Evolutionary conservation across 148 eudicot species (phyloP).

Genomic region (Bassia scoparia): DNA sequence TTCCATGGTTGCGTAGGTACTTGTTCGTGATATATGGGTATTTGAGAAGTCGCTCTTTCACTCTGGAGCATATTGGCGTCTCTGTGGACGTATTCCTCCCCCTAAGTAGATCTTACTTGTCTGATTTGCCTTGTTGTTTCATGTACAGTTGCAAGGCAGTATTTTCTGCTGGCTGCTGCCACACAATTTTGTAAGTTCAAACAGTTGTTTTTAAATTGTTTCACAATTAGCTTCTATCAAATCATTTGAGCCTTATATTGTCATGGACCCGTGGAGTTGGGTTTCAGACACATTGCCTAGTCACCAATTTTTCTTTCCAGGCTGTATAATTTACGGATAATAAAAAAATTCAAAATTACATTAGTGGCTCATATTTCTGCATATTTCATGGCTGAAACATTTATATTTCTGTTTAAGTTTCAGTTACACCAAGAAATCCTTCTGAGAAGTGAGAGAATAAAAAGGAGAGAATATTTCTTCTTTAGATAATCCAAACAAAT

Average conservation of each 20-base stretch:
- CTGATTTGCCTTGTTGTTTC: slow-evolving; percentile 4
- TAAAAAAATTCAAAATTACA: not conserved
- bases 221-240: slow-evolving; percentile 10
- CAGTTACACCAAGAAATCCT: slow-evolving; percentile 1
- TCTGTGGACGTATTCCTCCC: slow-evolving; percentile 67
- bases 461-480: slow-evolving; percentile 2
- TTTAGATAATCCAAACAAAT: slow-evolving; percentile 3
- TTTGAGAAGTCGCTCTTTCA: slow-evolving; percentile 92
- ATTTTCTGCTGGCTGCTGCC: slow-evolving; percentile 4
- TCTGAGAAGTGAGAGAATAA: not conserved
- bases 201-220: slow-evolving; percentile 4
- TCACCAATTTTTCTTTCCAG: slow-evolving; percentile 1
- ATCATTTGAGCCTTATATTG: not conserved
- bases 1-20: slow-evolving; percentile 42
- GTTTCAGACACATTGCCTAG: not conserved
- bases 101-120: slow-evolving; percentile 25
- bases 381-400: not conserved
- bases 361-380: slow-evolving; percentile 10
- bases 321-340: slow-evolving; percentile 4
- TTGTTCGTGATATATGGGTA: slow-evolving; percentile 87
- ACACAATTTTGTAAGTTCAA: slow-evolving; percentile 24
- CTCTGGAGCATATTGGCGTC: slow-evolving; percentile 79
- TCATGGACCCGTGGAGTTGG: slow-evolving; percentile 7
- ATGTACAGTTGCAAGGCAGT: slow-evolving; percentile 23
- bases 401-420: slow-evolving; percentile 8